Evolutionary conservation across 2,329 filamentous ascomycete genomes (phyloP), one percentile per base, ranked within the genome.

Genomic region (Hypoxylon rubiginosum): DNA sequence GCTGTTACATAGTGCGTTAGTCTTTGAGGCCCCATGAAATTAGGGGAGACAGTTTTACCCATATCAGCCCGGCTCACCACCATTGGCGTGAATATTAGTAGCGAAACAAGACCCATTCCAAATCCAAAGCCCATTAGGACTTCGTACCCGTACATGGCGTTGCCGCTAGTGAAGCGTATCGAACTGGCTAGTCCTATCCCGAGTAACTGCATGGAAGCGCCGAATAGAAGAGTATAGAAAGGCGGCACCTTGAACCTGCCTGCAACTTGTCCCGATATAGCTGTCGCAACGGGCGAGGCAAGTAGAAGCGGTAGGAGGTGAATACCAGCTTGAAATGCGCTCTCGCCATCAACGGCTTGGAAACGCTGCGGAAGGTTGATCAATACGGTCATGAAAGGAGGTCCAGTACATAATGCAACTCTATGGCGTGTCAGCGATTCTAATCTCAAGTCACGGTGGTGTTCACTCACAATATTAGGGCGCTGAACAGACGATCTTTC

Each of bases 101-200:
- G 52, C 2, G 76, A 76, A 24, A 71, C 72, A 46, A 77, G 74
- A 11, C 64, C 71, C 53, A 80, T 68, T 1, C 78, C 80, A 58
- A 81, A 78, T 1, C 80, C 79, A 19, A 79, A 73, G 8, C 78
- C 80, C 68, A 80, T 76, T 8, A 81, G 64, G 1, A 72, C 74
- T 56, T 81, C 71, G 41, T 76, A 81, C 6, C 75, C 77, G 59
- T 78, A 79, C 41, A 78, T 71, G 4, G 67, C 67, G 1, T 62
- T 54, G 24, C 65, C 53, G 4, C 58, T 64, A 10, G 63, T 66
- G n/a, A 68, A 62, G 4, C 57, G 32, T 8, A 76, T 54, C 10
- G 76, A 74, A 43, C 74, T 75, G 6, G 74, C 70, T 3, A 81
- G 69, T 2, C 77, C 77, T 10, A 80, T 67, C 4, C 79, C 79